Percentiles rank a stretch among this genome's conserved stretches.
Conservation (phyloP, 2,329 filamentous ascomycete genomes). For the Colletotrichum aenigma region DNA sequence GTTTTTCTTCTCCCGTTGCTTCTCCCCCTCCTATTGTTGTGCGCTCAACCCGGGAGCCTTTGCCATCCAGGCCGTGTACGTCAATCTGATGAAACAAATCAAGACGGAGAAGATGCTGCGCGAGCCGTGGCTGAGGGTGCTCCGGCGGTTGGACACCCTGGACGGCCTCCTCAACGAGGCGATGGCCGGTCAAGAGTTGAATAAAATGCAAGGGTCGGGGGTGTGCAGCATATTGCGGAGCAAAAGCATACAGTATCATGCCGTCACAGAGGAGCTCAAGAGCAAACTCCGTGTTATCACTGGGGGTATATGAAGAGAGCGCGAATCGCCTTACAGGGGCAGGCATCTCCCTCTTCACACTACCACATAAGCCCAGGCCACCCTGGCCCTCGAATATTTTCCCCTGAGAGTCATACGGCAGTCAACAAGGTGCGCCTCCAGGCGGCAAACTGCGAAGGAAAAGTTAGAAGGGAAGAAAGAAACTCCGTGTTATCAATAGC, state of each 20-base stretch:
- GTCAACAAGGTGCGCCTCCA: no score
- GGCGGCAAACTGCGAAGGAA: no score
- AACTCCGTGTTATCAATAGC: neutral
- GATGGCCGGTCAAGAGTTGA: neutral
- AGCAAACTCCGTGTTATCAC: no score
- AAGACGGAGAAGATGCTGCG: neutral
- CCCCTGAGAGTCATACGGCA: no score
- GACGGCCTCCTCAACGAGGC: neutral
- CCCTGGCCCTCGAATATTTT: no score
- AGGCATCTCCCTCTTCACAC: no score
- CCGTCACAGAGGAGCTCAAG: neutral
- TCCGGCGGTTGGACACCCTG: neutral
- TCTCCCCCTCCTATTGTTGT: neutral
- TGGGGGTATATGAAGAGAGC: no score
- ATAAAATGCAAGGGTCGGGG: neutral
- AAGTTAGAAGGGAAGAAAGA: no score
- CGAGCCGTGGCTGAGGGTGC: neutral
- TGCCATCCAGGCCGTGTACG: no score
- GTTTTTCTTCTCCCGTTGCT: no score
- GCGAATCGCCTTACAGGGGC: no score
- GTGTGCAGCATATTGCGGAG: neutral
- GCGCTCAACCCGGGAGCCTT: neutral
- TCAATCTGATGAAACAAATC: neutral
- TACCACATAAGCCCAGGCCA: no score
- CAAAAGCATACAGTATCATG: neutral